Conservation (phyloP, 495 filamentous ascomycete genomes). For the Neurospora sp. region DNA sequence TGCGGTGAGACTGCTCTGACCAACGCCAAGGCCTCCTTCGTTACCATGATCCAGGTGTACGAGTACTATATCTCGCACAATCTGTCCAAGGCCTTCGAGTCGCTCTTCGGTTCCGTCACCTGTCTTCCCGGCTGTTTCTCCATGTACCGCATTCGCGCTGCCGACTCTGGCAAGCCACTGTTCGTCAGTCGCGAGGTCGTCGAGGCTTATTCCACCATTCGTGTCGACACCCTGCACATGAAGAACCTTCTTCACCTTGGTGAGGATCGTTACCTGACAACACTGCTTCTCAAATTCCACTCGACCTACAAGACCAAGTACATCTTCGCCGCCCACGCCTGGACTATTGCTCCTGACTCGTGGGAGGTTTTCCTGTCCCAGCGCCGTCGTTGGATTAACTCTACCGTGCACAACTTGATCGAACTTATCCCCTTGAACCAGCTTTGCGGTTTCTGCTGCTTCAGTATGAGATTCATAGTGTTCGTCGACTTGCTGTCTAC, state of each 20-base stretch:
- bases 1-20: conserved; percentile 92
- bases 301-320: conserved; percentile 97
- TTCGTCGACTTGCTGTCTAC: conserved; percentile 91
- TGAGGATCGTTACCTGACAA: conserved; percentile 94
- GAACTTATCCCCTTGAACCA: conserved; percentile 89
- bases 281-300: conserved; percentile 85
- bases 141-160: conserved; percentile 94
- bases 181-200: conserved; percentile 90
- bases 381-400: conserved; percentile 98
- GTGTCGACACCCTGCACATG: conserved; percentile 96
- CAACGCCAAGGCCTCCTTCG: conserved; percentile 84
- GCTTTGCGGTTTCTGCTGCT: conserved; percentile 98
- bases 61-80: conserved; percentile 99
- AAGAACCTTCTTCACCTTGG: conserved; percentile 95
- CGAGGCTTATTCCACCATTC: conserved; percentile 77
- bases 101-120: conserved; percentile 92
- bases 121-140: conserved; percentile 97
- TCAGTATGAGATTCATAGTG: conserved; percentile 97
- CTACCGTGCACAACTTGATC: conserved; percentile 94
- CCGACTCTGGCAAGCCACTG: conserved; percentile 86
- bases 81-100: conserved; percentile 96
- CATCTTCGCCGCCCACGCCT: conserved; percentile 81
- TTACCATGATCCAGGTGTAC: conserved; percentile 99
- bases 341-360: conserved; percentile 90
- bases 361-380: conserved; percentile 95